These are phyloP conservation scores for Pulveroboletus sp. DNA, from an alignment of 1,284 basidiomycete genomes.

Conservation along the genomic window DNA sequence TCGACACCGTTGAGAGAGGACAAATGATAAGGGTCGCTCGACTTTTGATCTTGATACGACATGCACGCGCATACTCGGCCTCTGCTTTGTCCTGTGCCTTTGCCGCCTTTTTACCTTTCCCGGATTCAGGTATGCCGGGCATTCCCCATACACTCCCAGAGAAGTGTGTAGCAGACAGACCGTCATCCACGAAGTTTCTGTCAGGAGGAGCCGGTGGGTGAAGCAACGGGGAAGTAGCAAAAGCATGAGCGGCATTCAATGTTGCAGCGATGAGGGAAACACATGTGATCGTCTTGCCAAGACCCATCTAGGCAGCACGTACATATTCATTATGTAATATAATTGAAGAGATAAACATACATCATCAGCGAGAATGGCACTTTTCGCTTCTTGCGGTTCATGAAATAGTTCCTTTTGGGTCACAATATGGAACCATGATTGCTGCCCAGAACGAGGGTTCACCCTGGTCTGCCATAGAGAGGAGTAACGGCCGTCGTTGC, in stretches of 20 bases:
- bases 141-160: constrained; percentile 81
- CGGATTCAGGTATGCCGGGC: constrained; percentile 52
- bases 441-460: constrained; percentile 51
- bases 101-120: constrained; percentile 63
- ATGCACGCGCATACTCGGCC: constrained; percentile 65
- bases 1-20: constrained; percentile 93
- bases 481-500: constrained; percentile 56
- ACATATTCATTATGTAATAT: constrained; percentile 20
- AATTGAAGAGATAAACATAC: constrained; percentile 50
- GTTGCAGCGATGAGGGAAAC: constrained; percentile 92
- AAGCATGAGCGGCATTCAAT: constrained; percentile 66
- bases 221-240: constrained; percentile 60
- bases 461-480: constrained; percentile 75
- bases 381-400: constrained; percentile 78
- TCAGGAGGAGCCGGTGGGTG: constrained; percentile 44
- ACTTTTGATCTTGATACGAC: constrained; percentile 77
- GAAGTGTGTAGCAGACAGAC: constrained; percentile 65
- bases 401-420: constrained; percentile 75
- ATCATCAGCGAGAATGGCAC: constrained; percentile 92
- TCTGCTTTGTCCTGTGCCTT: constrained; percentile 68
- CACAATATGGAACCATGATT: constrained; percentile 80
- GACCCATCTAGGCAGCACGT: constrained; percentile 75
- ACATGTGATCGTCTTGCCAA: constrained; percentile 96
- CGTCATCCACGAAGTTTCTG: constrained; percentile 39
- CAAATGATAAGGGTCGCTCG: constrained; percentile 96